Evolutionary conservation across 2,329 filamentous ascomycete genomes (phyloP).

Genomic region (Arthrobotrys conoides): DNA sequence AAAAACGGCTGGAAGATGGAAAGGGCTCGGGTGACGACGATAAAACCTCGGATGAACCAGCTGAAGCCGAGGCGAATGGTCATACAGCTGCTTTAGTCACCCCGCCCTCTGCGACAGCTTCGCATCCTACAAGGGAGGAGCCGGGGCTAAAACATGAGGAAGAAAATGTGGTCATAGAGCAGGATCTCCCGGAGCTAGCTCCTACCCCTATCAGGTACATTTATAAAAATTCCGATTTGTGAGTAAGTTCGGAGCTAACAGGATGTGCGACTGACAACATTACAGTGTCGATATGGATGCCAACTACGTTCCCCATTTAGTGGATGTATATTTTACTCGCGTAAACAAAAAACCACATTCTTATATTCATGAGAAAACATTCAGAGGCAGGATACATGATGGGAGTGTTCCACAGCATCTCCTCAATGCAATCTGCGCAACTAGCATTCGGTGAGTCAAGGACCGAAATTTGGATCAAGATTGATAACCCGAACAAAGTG

Average conservation of each 20-base stretch:
- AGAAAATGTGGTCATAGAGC: conserved; percentile 62
- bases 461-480: neutral
- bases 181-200: conserved; percentile 67
- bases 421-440: conserved; percentile 73
- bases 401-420: conserved; percentile 75
- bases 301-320: conserved; percentile 62
- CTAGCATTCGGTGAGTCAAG: conserved; percentile 73
- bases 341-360: conserved; percentile 87
- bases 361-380: conserved; percentile 82
- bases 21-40: conserved; percentile 62
- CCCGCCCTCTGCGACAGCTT: conserved; percentile 51
- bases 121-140: conserved; percentile 41
- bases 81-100: conserved; percentile 63
- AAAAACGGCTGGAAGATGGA: conserved; percentile 59
- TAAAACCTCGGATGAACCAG: conserved; percentile 65
- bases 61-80: conserved; percentile 63
- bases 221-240: conserved; percentile 5
- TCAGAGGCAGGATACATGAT: conserved; percentile 79
- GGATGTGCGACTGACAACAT: neutral
- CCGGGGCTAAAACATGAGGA: conserved; percentile 42
- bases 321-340: conserved; percentile 84
- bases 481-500: neutral
- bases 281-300: conserved; percentile 56
- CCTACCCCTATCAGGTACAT: conserved; percentile 53
- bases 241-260: neutral